Conservation (phyloP, 202 grass and related monocot genomes). For the Carex arenaria region DNA sequence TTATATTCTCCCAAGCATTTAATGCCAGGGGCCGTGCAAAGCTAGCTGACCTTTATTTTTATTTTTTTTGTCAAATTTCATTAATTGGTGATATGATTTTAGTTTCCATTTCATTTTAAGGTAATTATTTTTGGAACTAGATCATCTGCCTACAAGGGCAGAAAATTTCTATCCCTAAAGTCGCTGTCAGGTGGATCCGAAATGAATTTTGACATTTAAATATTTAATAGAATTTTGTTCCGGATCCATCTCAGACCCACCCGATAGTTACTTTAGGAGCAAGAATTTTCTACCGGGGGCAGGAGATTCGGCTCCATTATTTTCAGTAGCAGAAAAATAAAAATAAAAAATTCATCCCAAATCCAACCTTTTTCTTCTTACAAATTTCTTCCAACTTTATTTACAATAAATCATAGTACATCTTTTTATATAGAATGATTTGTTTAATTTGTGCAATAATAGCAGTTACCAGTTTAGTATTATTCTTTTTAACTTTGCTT, state of each 20-base stretch:
- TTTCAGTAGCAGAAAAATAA: too few species aligned
- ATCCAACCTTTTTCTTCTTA: neutral
- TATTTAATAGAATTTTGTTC: too few species aligned
- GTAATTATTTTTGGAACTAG: neutral
- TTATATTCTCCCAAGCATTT: constrained; percentile 15
- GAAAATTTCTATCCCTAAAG: too few species aligned
- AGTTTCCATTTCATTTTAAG: neutral
- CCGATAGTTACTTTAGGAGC: too few species aligned
- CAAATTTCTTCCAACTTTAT: neutral
- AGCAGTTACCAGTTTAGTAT: neutral
- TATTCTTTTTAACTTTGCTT: neutral
- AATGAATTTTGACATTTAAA: too few species aligned
- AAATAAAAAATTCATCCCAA: neutral
- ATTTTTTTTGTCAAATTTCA: neutral
- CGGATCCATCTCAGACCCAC: too few species aligned
- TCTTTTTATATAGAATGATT: neutral
- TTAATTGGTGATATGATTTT: neutral
- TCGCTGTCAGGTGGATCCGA: too few species aligned
- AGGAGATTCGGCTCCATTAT: too few species aligned
- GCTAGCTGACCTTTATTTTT: neutral
- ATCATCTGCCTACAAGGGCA: too few species aligned
- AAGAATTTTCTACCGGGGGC: too few species aligned
- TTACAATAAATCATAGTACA: neutral
- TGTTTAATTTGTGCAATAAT: neutral
- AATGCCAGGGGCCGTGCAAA: constrained; percentile 5